Percentiles rank a stretch among this genome's conserved stretches.
These are phyloP conservation scores for Claviceps digitariae DNA, from an alignment of 2,329 filamentous ascomycete genomes.

Conservation along the genomic window DNA sequence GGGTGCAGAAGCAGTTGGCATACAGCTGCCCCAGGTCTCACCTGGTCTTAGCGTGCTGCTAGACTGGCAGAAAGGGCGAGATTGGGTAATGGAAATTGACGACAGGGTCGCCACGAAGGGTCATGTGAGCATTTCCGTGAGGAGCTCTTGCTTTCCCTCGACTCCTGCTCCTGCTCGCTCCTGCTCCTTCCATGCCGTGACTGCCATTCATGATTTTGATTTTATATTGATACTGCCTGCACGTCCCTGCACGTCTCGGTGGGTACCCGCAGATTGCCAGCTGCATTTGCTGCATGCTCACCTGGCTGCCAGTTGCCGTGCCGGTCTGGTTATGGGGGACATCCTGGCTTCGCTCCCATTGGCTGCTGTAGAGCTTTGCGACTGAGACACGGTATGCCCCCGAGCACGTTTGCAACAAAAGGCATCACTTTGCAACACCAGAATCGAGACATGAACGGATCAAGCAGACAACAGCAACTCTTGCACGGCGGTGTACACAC, in stretches of 20 bases:
- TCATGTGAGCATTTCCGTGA: constrained; percentile 7
- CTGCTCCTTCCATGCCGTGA: not conserved
- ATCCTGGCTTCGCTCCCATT: not conserved
- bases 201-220: not conserved
- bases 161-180: not conserved
- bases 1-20: not conserved
- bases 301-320: not conserved
- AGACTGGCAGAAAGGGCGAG: not conserved
- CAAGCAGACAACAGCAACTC: not conserved
- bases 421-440: not conserved
- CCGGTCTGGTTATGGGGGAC: not conserved
- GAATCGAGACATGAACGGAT: not conserved
- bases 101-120: constrained; percentile 1
- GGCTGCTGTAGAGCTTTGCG: not conserved
- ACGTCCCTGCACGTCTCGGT: not conserved
- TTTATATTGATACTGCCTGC: not conserved
- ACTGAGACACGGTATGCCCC: not conserved
- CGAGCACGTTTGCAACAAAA: not conserved
- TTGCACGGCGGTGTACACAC: not conserved
- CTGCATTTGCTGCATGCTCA: not conserved
- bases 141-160: not conserved
- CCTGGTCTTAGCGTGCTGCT: constrained; percentile 3
- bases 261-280: not conserved
- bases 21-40: not conserved
- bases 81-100: constrained; percentile 10